Evolutionary conservation across 164 flowering plant species (phyloP).

Genomic region (Vitis rotundifolia): DNA sequence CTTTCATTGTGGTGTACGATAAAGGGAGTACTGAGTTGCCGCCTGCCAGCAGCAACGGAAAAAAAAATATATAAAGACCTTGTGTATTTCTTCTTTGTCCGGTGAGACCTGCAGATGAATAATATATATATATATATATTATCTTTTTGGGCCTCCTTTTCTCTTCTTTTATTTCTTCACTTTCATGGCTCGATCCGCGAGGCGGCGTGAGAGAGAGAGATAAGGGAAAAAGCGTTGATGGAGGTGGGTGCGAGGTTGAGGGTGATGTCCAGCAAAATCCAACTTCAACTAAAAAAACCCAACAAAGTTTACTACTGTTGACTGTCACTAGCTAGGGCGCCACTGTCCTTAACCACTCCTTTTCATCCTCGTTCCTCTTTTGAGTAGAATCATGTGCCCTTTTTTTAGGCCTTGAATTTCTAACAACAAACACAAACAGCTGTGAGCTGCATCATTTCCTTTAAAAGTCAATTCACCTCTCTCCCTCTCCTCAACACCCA

Average conservation of each 20-base stretch:
- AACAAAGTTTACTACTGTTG: background rate
- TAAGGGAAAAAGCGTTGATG: background rate
- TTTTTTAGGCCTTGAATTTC: too few relatives aligned
- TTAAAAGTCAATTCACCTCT: too few relatives aligned
- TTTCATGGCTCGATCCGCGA: constrained; percentile 9
- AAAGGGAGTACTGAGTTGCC: constrained; percentile 6
- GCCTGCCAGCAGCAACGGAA: background rate
- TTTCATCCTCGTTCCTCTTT: background rate
- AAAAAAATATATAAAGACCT: background rate
- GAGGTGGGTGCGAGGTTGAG: background rate
- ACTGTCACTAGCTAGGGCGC: background rate
- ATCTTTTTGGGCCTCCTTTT: background rate
- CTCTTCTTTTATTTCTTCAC: background rate
- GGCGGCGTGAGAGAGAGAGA: background rate
- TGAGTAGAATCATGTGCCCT: background rate
- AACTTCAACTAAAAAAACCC: background rate
- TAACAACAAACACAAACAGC: too few relatives aligned
- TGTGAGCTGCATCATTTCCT: too few relatives aligned
- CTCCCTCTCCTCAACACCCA: too few relatives aligned
- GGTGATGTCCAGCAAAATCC: background rate
- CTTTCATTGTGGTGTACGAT: constrained; percentile 7
- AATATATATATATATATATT: too few relatives aligned
- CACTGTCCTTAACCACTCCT: too few relatives aligned
- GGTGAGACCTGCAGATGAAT: background rate
- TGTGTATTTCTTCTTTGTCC: background rate